Evolutionary conservation across 2,329 filamentous ascomycete species (phyloP).

Genomic region (Fusarium sp.): DNA sequence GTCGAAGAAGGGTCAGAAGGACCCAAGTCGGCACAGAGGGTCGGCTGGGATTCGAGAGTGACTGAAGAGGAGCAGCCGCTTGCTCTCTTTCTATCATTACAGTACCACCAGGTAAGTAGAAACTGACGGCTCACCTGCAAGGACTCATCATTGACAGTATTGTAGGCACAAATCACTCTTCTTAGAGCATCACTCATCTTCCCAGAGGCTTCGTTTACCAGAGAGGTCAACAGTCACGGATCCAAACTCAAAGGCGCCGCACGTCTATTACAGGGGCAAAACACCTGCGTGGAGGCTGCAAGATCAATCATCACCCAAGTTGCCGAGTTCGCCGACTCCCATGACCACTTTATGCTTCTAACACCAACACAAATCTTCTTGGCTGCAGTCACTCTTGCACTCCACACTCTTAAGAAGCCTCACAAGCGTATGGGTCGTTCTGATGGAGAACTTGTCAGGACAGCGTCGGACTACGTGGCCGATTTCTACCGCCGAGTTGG

Average conservation of each 20-base stretch:
- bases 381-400: slow-evolving; percentile 30
- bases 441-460: slow-evolving; percentile 35
- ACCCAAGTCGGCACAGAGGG: slow-evolving; percentile 14
- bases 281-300: slow-evolving; percentile 36
- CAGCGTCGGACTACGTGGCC: slow-evolving; percentile 24
- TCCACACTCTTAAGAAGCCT: slow-evolving; percentile 39
- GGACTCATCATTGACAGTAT: neutral
- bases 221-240: slow-evolving; percentile 30
- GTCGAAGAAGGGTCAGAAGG: slow-evolving; percentile 20
- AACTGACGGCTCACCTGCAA: rapidly evolving
- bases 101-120: slow-evolving; percentile 28
- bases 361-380: slow-evolving; percentile 32
- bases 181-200: slow-evolving; percentile 36
- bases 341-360: slow-evolving; percentile 25
- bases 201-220: slow-evolving; percentile 28
- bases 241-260: slow-evolving; percentile 20
- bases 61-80: slow-evolving; percentile 18
- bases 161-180: slow-evolving; percentile 36
- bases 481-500: slow-evolving; percentile 29
- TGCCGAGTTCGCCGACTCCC: slow-evolving; percentile 34
- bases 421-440: slow-evolving; percentile 41
- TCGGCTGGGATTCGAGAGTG: neutral
- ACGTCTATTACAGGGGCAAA: slow-evolving; percentile 32
- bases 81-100: slow-evolving; percentile 27
- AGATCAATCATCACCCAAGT: slow-evolving; percentile 35